Base-by-base conservation (phyloP, 495 filamentous ascomycete genomes). In the Penicillium ochrochloron region DNA sequence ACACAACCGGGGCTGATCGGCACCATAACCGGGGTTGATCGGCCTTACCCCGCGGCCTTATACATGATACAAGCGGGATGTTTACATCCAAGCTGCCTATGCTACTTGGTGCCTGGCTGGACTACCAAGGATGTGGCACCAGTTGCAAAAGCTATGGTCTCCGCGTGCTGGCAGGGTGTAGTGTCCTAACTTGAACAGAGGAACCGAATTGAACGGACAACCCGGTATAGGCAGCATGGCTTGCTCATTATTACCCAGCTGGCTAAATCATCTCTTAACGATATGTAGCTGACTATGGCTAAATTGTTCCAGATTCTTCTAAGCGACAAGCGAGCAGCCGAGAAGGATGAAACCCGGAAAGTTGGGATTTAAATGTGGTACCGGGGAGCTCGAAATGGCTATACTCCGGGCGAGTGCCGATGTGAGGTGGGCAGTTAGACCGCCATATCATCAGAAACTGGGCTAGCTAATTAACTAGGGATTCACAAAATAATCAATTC, bases 401-500 rank as follows among this genome's bases (percentile, higher is more conserved):
- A 62, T 54, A 57, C 35, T 62, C 60, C 52, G 52, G 51, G 12
- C n/a, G 23, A 31, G 23, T 21, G 11, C 5, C 25, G 44, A 23
- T 17, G 11, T 25, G 48, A 52, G 12, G 25, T 31, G 14, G 21
- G 21, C 25, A 21, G 9, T 48, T 19, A 48, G 21, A 48, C 21
- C 21, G 29, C 53, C 29, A 19, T 33, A 1, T 15, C 10, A 35
- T 31, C 15, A 21, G 29, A 54, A 35, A 54, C 27, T 1, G 8
- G 29, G 27, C 46, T 15, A 17, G 48, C 11, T 27, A 2, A 9
- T 3, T 48, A 48, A 12, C 17, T 15, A n/a, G n/a, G 21, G n/a
- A 4, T 12, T 25, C 0, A 25, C 9, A 33, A 33, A 33, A 33
- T 46, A 46, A 23, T 17, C 4, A 27, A 27, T 27, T 27, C 25